Base-by-base conservation (phyloP, 192 early-diverging fungal genomes). In the Linnemannia elongata region DNA sequence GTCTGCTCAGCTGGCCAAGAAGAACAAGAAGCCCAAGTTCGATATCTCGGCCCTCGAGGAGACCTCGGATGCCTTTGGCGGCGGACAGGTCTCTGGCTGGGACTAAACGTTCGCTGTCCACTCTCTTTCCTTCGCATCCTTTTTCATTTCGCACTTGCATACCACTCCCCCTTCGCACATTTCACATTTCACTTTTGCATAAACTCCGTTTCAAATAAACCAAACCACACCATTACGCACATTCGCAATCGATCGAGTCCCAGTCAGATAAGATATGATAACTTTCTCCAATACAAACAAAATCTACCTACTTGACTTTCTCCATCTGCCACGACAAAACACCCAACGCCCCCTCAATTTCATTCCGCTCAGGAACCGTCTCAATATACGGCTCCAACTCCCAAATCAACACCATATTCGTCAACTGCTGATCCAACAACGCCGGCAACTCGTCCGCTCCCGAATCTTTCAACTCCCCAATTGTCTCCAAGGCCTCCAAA, bases 21-120 rank as follows among this genome's bases (percentile, higher is more conserved):
- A 88, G 77, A 89, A 88, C 54, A 79, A 86, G 38, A 84, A 91
- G 68, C 90, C 82, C 24, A 90, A 91, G 57, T 87, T 87, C 44
- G 42, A 85, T 54, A 84, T 93, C 49, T 69, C 91, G 18, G 85
- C 79, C 10, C 82, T 88, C 69, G 88, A 93, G 79, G 88, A 88
- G 49, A 86, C 90, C 13, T n/a, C 63, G 7, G 85, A 87, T 75
- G 69, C 80, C 38, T 81, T 87, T 78, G 85, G 85, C 13, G 85
- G 78, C 3, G 70, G 82, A 17, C 60, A 75, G n/a, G 77, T 81
- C 63, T 81, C 79, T 66, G 75, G 76, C 36, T 87, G 85, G 85
- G 85, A 87, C 39, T 87, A 87, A 78, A 35, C 20, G 44, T 27
- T 27, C 60, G 7, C 42, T 24, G 15, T 20, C 68, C 54, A 6